Evolutionary conservation across 2,329 filamentous ascomycete genomes (phyloP), one percentile per base, ranked within the genome.

Genomic region (Colletotrichum lini): DNA sequence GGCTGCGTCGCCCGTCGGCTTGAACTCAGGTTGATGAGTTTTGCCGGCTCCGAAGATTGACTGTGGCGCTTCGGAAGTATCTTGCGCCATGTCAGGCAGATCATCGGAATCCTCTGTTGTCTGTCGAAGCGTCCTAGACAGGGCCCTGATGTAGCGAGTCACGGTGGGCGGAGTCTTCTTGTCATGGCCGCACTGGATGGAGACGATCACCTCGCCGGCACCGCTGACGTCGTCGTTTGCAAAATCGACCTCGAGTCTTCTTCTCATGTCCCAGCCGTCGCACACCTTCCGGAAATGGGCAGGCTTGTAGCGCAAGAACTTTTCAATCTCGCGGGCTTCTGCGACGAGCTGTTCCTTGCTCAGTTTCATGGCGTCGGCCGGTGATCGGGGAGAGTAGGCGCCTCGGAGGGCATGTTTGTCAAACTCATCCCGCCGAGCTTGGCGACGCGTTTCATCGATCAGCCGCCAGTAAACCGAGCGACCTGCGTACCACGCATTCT

Each of bases 211-310:
- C 80, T 98, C 96, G 23, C 95, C 95, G 35, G 91, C 92, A 59
- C 91, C 89, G 65, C 89, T 85, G n/a, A 90, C 89, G 81, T 96
- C 93, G 74, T 95, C 94, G 23, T 90, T 91, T 50, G 93, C 93
- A 81, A 98, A 98, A 78, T 99, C 96, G 2, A 98, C 94, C 76
- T 96, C 92, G 3, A 98, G 84, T 73, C 86, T 91, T 72, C 95
- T 90, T 64, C 91, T 91, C 95, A 98, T 98, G 77, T 98, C 94
- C 96, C 96, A 98, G 2, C 93, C 93, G 69, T 93, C 84, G 77
- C 93, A 98, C 1, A 90, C 85, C 76, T 91, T 92, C 26, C 92
- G 90, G 79, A 97, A 97, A 75, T 97, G 90, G 50, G 90, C 88
- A 4, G 96, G 95, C 75, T 90, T 91, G 75, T 92, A 90, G 0